Base-by-base conservation (phyloP, 2,329 filamentous ascomycete genomes). In the Pseudohalonectria lignicola region DNA sequence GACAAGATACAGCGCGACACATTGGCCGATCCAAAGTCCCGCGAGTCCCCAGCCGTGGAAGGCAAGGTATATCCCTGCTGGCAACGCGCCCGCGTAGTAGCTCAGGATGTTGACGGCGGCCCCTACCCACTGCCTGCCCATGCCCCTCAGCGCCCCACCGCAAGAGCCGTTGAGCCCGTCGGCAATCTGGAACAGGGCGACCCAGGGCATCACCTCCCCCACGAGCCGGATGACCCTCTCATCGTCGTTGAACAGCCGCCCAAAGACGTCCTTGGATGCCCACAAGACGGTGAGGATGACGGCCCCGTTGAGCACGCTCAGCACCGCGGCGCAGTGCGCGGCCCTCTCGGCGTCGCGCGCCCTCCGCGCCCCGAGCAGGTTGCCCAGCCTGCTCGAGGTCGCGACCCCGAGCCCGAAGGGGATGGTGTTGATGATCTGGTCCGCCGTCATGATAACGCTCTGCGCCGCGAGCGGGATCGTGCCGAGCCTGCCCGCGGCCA, bases 101-200 rank as follows among this genome's bases (percentile, higher is more conserved):
- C 81, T 86, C 15, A 88, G 58, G 13, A 88, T 66, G 54, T 94
- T 94, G 38, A 93, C 85, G 2, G 77, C 62, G 2, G 86, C 86
- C 12, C 87, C 87, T 36, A 93, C 71, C 67, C 88, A 86, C 57
- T 94, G 86, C 39, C 83, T 65, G 3, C 86, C 87, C 84, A 90
- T 92, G 0, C 86, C 87, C 45, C 86, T 63, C 12, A 94, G 61
- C 16, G 78, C 76, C 2, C 87, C 86, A 1, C 87, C 86, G 52
- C 86, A 94, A 42, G 77, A 83, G 1, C 86, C 86, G 50, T 92
- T 92, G 25, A 94, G 61, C 0, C 86, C 87, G 53, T 94, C 86
- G 0, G 86, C 86, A 42, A 94, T 88, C 62, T 94, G 86, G 59
- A 94, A 94, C 3, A 94, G 64, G 1, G 86, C 87, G 1, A 94